Evolutionary conservation across 2,329 filamentous ascomycete species (phyloP).

Genomic region (Fusarium sp.): DNA sequence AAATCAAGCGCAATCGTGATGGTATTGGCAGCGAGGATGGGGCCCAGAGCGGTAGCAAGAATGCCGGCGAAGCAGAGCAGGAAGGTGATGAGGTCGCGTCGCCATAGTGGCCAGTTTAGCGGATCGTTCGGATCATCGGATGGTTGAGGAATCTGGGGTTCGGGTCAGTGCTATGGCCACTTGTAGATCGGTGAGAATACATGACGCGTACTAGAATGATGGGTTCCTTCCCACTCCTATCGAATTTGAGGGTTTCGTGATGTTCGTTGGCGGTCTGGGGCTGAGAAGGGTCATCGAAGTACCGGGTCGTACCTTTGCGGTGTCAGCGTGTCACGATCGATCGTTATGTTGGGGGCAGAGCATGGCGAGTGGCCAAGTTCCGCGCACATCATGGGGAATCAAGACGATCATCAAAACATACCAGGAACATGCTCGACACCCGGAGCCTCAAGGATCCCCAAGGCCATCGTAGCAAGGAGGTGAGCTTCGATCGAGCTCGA

Average conservation of each 20-base stretch:
- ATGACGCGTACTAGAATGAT: conserved; percentile 76
- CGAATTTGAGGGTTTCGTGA: conserved; percentile 73
- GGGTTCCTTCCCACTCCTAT: conserved; percentile 71
- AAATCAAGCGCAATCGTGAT: conserved; percentile 80
- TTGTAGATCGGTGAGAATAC: background rate
- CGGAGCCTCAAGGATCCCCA: conserved; percentile 79
- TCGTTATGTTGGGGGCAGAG: background rate
- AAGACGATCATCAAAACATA: conserved; percentile 52
- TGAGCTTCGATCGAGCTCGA: conserved; percentile 8
- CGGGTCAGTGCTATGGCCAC: conserved; percentile 22
- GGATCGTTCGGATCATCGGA: conserved; percentile 93
- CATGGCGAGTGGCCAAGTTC: background rate
- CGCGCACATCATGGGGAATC: background rate
- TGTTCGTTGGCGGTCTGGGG: conserved; percentile 56
- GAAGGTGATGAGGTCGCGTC: conserved; percentile 82
- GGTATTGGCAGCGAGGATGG: conserved; percentile 90
- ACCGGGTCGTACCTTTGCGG: conserved; percentile 67
- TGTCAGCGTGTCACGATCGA: conserved; percentile 26
- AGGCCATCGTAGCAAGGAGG: conserved; percentile 49
- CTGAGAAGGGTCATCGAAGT: conserved; percentile 70
- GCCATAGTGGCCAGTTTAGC: conserved; percentile 86
- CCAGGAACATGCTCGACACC: conserved; percentile 79
- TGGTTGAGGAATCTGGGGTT: conserved; percentile 76
- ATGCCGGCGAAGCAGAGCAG: conserved; percentile 84
- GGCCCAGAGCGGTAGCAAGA: conserved; percentile 85